Base-by-base conservation (phyloP, 345 rosid species). In the Heritiera littoralis region DNA sequence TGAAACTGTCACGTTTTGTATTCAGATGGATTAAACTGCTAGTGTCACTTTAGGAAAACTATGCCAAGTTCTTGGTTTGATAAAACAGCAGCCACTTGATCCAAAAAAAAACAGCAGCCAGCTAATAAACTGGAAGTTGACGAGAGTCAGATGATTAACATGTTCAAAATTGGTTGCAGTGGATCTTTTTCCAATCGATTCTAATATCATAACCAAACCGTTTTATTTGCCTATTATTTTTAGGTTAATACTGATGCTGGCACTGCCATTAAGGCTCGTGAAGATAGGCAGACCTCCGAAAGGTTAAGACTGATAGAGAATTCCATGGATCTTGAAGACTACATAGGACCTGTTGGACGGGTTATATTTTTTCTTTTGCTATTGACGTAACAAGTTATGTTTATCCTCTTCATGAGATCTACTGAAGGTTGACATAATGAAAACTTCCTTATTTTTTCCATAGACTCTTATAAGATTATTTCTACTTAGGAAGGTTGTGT, bases 341-440 rank as follows among this genome's bases (percentile, higher is more conserved):
- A 79, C 38, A 60, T 51, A 75, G 86, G 88, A 65, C 80, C 81
- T 17, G 7, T 83, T 38, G 84, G 87, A 60, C 85, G 87, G 90
- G 90, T 89, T 58, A 15, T 12, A 54, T 32, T 48, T 20, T 75
- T 23, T 30, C 41, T 49, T 28, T 55, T 66, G 14, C 69, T 17
- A 35, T 66, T 28, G 2, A 17, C 32, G 72, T 51, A 55, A n/a
- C 41, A 9, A 20, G 51, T 20, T 54, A 15, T 49, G 1, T 23
- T 59, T 59, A 9, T 35, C 64, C 8, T 56, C 14, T 46, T 23
- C 58, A 32, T 45, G 20, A 41, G 3, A 45, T 45, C 13, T 23
- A 23, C 9, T 23, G 65, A 23, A 3, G 14, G 35, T 18, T 18
- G 23, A n/a, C 9, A 15, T 54, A 54, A 56, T 18, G 9, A 18